Evolutionary conservation across 2,329 filamentous ascomycete genomes (phyloP), one percentile per base, ranked within the genome.

Genomic region (Trichoderma gracile): DNA sequence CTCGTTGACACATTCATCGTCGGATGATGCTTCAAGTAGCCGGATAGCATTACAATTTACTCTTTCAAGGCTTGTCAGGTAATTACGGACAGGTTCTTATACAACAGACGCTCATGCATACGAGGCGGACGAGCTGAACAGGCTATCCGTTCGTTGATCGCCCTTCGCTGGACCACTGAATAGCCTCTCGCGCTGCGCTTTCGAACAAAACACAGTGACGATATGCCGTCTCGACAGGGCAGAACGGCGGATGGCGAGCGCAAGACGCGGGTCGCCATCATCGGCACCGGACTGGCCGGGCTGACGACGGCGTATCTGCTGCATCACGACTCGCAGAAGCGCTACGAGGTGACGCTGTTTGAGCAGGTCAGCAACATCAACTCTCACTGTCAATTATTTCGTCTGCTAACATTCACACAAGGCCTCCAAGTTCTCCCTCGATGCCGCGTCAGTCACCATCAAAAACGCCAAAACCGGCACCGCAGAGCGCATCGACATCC

Each of bases 271-370:
- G 73, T 76, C 25, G 77, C 77, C 63, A 69, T 79, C 46, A 68
- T 79, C 33, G 77, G 77, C 10, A 77, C 76, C 1, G 77, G 77
- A 1, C 62, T 79, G 12, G 76, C 77, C 14, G 77, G 77, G 1
- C 71, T 79, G 0, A 73, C 76, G 0, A 73, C 76, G 0, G 75
- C 74, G 0, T 73, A 77, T 54, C 72, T 79, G 3, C 67, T 79
- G 8, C 71, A 74, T 9, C 71, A 69, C 21, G 77, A 78, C 61
- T 43, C 62, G 12, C 25, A 69, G n/a, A 47, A 67, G 17, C 72
- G 74, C 7, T 78, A 75, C 49, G 52, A 69, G 0, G 72, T 78
- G 53, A 76, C 76, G 0, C 65, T 79, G 2, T 76, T 78, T 46
- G 77, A 79, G 63, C 76, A 77, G 73, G 77, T 77, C 38, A 38